These are phyloP conservation scores for Trypanosoma brucei DNA, from an alignment of 208 protist species.

Conservation along the genomic window DNA sequence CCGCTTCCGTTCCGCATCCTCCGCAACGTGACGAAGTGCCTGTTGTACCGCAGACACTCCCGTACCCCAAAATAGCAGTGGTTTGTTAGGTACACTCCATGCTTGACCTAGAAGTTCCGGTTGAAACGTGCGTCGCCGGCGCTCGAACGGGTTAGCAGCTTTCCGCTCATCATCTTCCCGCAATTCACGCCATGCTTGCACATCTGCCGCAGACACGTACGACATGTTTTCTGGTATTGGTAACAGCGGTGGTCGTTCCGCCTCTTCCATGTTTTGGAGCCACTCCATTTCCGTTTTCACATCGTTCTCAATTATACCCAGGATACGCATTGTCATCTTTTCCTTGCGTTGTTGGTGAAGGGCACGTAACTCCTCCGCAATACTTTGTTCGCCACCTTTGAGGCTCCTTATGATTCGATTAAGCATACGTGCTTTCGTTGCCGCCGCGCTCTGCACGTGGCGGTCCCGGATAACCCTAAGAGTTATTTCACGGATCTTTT, in stretches of 20 bases:
- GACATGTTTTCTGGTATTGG: constrained; percentile 82
- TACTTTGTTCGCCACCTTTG: constrained; percentile 11
- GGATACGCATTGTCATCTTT: constrained; percentile 36
- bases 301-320: constrained; percentile 66
- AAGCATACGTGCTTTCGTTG: constrained; percentile 11
- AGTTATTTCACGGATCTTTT: constrained; percentile 56
- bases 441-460: constrained; percentile 24
- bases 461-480: constrained; percentile 23
- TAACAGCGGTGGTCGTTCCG: constrained; percentile 73
- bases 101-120: constrained; percentile 63
- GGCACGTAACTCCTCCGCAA: constrained; percentile 29
- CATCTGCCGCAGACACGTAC: constrained; percentile 76
- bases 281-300: constrained; percentile 72
- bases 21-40: constrained; percentile 77
- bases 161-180: constrained; percentile 40
- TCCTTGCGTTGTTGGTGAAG: constrained; percentile 48
- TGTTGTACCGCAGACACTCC: constrained; percentile 74
- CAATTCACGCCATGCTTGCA: constrained; percentile 56
- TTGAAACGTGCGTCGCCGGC: constrained; percentile 27
- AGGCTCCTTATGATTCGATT: constrained; percentile 17
- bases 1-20: constrained; percentile 58
- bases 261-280: constrained; percentile 77
- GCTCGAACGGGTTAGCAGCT: constrained; percentile 53
- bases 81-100: constrained; percentile 72
- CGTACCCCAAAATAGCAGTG: constrained; percentile 84